Conservation (phyloP, 495 filamentous ascomycete species). For the Geoglossum glabrum region DNA sequence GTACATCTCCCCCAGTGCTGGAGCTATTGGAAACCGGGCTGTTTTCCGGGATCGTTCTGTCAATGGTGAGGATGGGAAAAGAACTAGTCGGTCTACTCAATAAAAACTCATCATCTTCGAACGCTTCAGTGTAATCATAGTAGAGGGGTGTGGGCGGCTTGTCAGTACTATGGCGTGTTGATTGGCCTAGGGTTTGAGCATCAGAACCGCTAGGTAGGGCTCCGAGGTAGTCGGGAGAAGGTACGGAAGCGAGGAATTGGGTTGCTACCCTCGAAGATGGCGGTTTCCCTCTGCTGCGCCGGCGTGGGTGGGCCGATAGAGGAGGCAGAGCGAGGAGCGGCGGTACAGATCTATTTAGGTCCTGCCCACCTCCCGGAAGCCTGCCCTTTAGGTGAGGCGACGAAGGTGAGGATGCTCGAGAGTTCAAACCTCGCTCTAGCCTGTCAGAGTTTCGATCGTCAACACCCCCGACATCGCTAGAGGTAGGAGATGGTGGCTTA, state of each 20-base stretch:
- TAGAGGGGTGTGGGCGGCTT: background rate
- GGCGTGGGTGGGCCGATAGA: background rate
- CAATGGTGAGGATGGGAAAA: background rate
- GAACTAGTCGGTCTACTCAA: background rate
- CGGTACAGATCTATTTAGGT: background rate
- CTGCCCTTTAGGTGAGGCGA: background rate
- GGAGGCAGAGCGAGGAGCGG: background rate
- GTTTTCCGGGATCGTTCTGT: background rate
- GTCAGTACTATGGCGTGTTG: background rate
- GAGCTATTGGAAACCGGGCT: background rate
- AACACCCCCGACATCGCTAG: background rate
- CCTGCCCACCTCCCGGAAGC: background rate
- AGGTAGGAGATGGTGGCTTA: background rate
- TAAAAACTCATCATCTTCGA: background rate
- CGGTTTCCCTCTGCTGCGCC: background rate
- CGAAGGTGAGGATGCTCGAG: background rate
- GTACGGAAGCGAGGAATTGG: background rate
- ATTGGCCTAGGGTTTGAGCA: background rate
- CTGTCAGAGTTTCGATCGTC: background rate
- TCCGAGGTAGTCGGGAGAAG: background rate
- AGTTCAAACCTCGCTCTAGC: background rate
- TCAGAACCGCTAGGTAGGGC: background rate
- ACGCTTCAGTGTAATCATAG: background rate
- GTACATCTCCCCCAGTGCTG: background rate
- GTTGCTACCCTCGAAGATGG: background rate